Conservation (phyloP, 2,329 filamentous ascomycete genomes). For the Tolypocladium endophyticum region DNA sequence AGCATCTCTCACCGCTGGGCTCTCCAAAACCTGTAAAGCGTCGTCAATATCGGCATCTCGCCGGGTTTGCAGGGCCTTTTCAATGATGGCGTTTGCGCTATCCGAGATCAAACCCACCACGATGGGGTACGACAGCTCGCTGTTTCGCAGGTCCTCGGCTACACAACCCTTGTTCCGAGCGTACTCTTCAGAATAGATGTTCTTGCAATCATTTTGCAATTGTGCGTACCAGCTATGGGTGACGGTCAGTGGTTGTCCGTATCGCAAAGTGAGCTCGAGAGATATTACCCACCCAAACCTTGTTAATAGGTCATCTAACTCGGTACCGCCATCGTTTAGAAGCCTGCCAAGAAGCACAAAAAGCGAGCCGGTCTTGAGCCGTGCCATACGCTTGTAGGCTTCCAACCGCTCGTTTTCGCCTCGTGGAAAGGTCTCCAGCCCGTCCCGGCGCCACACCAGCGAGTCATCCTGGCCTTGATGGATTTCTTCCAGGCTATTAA, state of each 20-base stretch:
- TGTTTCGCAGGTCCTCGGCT: neutral
- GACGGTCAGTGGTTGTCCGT: neutral
- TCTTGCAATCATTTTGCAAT: neutral
- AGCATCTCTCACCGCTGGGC: neutral
- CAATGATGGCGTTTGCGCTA: neutral
- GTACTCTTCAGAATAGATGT: neutral
- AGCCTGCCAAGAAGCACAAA: neutral
- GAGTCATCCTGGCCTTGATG: neutral
- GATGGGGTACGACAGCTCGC: neutral
- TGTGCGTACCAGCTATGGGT: neutral
- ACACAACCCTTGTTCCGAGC: neutral
- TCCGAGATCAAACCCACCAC: neutral
- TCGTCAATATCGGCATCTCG: neutral
- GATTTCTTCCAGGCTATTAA: neutral
- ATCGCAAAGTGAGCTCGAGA: neutral
- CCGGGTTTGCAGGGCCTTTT: neutral
- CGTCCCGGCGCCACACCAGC: neutral
- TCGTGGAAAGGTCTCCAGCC: neutral
- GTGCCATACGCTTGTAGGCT: neutral
- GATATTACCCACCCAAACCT: neutral
- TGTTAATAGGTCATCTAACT: neutral
- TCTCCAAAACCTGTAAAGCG: neutral
- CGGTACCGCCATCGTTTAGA: neutral
- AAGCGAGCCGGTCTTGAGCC: neutral
- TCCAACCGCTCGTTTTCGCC: neutral